Percentiles rank a stretch among this genome's conserved stretches.
These are phyloP conservation scores for Beauveria sp. DNA, from an alignment of 2,329 filamentous ascomycete species.

Conservation along the genomic window DNA sequence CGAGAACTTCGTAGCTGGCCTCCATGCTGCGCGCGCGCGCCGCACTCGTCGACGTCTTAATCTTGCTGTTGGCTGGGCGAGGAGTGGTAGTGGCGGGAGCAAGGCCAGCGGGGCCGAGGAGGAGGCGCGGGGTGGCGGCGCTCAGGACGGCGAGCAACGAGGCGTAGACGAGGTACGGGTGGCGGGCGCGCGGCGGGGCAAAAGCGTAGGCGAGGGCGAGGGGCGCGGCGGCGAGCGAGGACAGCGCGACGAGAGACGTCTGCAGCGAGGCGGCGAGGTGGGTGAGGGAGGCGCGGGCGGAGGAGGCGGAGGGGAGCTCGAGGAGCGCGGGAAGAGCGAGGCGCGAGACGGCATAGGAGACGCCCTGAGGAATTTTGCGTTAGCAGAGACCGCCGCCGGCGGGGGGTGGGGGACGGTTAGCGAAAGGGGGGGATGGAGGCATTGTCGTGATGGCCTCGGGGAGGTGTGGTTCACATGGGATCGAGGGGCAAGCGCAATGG, in stretches of 20 bases:
- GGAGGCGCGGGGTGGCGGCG: constrained; percentile 41
- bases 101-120: constrained; percentile 27
- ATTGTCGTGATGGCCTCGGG: not conserved
- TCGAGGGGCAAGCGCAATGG: not conserved
- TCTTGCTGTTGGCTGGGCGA: not conserved
- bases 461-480: not conserved
- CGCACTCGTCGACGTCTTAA: not conserved
- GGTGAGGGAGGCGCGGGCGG: constrained; percentile 62
- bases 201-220: constrained; percentile 72
- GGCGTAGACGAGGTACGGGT: constrained; percentile 88
- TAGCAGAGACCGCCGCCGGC: not conserved
- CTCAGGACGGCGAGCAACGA: constrained; percentile 60
- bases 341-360: constrained; percentile 76
- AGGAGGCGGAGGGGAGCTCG: constrained; percentile 66
- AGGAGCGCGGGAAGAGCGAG: constrained; percentile 75
- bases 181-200: constrained; percentile 66
- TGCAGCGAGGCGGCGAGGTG: constrained; percentile 57
- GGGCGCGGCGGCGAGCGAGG: constrained; percentile 60
- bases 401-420: too few relatives aligned
- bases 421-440: not conserved
- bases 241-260: constrained; percentile 59
- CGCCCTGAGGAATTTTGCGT: constrained; percentile 50
- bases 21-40: constrained; percentile 46
- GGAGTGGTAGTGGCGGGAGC: constrained; percentile 19
- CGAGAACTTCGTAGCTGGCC: constrained; percentile 63